phyloP scores from a whole-genome alignment of 257 asterid species.

The Agastache rugosa region DNA sequence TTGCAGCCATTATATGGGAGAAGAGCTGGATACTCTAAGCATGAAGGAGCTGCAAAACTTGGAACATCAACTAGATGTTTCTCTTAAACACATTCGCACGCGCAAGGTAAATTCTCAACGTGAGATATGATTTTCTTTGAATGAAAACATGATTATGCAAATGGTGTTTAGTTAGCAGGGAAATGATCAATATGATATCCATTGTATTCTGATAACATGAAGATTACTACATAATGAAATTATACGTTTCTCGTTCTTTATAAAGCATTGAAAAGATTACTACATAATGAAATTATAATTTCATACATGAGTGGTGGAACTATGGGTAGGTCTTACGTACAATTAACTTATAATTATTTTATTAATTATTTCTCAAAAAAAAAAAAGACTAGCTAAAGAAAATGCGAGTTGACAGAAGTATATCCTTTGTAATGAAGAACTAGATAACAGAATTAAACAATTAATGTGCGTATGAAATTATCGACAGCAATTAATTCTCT shows the following conservation, averaged over 20 bases:
- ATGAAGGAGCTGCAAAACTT: constrained; percentile 82
- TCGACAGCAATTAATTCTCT: no score
- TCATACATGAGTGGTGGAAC: neutral
- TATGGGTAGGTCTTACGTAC: no score
- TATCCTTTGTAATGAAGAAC: no score
- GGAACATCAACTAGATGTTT: constrained; percentile 80
- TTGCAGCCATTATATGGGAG: constrained; percentile 83
- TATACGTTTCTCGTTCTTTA: no score
- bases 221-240: neutral
- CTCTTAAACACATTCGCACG: constrained; percentile 77
- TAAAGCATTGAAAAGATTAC: no score
- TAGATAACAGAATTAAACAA: no score
- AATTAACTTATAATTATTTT: no score
- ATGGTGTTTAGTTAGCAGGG: no score
- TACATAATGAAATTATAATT: neutral
- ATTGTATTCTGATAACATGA: neutral
- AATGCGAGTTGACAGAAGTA: no score
- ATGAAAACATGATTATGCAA: neutral
- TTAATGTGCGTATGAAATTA: no score
- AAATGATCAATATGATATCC: neutral
- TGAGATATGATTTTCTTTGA: neutral
- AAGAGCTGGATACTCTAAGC: constrained; percentile 63
- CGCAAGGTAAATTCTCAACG: constrained; percentile 59
- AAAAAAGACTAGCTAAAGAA: no score
- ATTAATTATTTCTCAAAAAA: no score